Evolutionary conservation across 192 early-diverging fungal genomes (phyloP), one percentile per base, ranked within the genome.

Genomic region (Coemansia sp.): DNA sequence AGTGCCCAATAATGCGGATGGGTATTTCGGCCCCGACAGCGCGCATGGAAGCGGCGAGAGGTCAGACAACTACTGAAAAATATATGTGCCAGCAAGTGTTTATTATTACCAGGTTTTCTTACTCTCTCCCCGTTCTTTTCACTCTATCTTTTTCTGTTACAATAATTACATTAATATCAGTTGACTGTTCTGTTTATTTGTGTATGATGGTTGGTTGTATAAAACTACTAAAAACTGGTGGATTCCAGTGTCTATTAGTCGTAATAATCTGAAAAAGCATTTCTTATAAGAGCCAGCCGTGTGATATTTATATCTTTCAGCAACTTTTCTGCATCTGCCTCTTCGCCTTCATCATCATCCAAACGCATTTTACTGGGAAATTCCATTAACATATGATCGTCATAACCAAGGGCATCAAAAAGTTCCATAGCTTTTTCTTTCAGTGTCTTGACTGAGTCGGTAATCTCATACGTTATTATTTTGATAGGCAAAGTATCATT

Each of bases 21-120:
- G 20, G 1, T 60, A 48, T 42, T 60, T 60, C 19, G 25, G 44
- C 7, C 0, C 59, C n/a, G 51, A 64, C 28, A 55, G 52, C 53
- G 23, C 64, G 4, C 60, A 67, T 31, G 58, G 36, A 36, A 59
- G 65, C 25, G 65, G 65, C 49, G 65, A 67, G 40, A 36, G 65
- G 23, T 46, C 65, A 34, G 31, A 9, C 23, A 23, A 23, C 23
- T 44, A 22, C 42, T 60, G 59, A 46, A 15, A 15, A 12, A 44
- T 42, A 28, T 21, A 37, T 56, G 54, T 57, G 26, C n/a, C 14
- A 19, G 14, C n/a, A 25, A 44, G 38, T 44, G 40, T 44, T 44
- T 44, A 44, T 44, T 44, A 44, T 12, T 44, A 44, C 15, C 40
- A 15, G 40, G 1, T 44, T 44, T n/a, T 44, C 40, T 57, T n/a